Evolutionary conservation across 139 green algal genomes (phyloP).

Genomic region (Chlamydomonas sp.): DNA sequence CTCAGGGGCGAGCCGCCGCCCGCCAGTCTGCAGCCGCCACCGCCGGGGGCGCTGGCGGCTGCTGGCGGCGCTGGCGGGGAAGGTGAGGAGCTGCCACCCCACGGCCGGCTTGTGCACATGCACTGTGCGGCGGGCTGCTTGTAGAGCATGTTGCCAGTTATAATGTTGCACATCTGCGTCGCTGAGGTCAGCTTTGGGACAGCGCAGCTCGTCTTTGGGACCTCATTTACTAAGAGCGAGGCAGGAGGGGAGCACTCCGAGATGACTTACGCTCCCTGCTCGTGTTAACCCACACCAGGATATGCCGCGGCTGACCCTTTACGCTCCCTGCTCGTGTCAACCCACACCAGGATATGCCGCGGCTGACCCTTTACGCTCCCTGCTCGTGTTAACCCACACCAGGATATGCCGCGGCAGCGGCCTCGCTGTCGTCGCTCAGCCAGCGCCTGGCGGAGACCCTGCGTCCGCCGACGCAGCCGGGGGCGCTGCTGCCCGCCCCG

Average conservation of each 20-base stretch:
- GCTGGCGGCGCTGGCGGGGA: background rate
- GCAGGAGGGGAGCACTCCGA: no score
- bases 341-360: no score
- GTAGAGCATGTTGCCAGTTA: no score
- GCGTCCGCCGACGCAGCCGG: background rate
- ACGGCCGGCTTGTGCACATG: background rate
- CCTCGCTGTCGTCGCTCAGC: background rate
- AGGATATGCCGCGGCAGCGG: background rate
- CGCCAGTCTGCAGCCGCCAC: constrained; percentile 9
- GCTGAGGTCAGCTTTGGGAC: background rate
- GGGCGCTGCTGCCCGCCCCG: constrained; percentile 16
- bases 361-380: background rate
- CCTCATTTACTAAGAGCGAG: no score
- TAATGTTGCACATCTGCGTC: background rate
- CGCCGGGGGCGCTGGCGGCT: background rate
- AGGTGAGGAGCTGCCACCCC: background rate
- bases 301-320: no score
- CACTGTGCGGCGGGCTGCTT: background rate
- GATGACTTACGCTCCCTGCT: no score
- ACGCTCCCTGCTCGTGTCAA: no score
- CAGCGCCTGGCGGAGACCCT: background rate
- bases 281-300: no score
- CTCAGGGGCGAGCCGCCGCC: constrained; percentile 30
- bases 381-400: background rate
- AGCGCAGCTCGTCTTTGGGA: no score